Conservation (phyloP, 176 grass and related monocot species). For the Paspalum vaginatum region DNA sequence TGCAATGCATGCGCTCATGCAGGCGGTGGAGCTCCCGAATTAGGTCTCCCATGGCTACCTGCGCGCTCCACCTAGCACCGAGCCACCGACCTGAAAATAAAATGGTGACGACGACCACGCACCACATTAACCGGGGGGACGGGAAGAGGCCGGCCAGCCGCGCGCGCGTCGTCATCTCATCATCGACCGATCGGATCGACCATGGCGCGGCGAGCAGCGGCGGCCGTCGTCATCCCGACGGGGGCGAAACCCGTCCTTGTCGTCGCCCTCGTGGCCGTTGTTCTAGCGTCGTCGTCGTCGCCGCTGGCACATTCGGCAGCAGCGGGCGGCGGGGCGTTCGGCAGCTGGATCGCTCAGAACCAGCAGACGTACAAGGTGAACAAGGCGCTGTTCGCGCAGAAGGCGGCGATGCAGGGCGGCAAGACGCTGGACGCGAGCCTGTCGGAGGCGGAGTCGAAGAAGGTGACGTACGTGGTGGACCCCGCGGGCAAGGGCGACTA, state of each 20-base stretch:
- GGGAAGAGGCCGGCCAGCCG: no score
- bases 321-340: neutral
- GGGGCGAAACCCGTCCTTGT: neutral
- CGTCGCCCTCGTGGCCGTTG: neutral
- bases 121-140: no score
- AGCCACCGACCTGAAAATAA: neutral
- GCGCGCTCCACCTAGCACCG: neutral
- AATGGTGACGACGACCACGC: neutral
- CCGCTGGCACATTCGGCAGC: neutral
- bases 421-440: slow-evolving; percentile 44
- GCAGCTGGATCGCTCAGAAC: slow-evolving; percentile 29
- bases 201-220: neutral
- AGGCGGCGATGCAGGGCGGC: neutral
- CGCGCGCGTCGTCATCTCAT: no score
- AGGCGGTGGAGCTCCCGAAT: neutral
- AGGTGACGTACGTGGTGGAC: slow-evolving; percentile 37
- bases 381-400: slow-evolving; percentile 29
- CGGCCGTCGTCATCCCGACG: neutral
- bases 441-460: slow-evolving; percentile 16
- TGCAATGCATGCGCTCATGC: neutral
- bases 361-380: slow-evolving; percentile 23
- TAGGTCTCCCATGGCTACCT: slow-evolving; percentile 1
- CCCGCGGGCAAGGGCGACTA: slow-evolving; percentile 29
- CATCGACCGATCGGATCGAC: neutral
- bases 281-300: neutral